Base-by-base conservation (phyloP, 805 yeast species). In the Metschnikowia matae region DNA sequence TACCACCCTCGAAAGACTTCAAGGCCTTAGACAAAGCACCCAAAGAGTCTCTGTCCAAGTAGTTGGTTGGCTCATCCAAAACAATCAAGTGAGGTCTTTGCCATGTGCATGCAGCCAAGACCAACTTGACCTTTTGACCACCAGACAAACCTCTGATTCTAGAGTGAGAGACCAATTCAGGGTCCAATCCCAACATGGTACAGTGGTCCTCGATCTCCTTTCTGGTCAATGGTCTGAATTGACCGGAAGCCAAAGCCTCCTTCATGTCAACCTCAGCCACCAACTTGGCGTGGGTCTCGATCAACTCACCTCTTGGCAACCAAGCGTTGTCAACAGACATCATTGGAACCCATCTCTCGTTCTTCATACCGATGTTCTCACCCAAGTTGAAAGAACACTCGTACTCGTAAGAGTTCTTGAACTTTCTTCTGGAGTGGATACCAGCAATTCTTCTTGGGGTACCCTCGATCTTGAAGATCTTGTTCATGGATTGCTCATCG, bases 191-290 rank as follows among this genome's bases (percentile, higher is more conserved):
- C 79, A 94, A 82, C 92, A 90, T 87, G 65, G 91, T 83, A 83
- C 99, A 94, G 82, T 94, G 99, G 70, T 84, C 86, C 86, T 94
- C 99, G 70, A 94, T 94, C 82, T 94, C 99, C 85, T 94, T 94
- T 87, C 99, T 91, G 78, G 98, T 94, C 77, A 94, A 87, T 57
- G 99, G 94, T 81, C 99, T 90, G 96, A 94, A 94, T 84, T 94
- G 99, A 83, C 99, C 99, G 67, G 98, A 92, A 72, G 98, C 98
- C 74, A 94, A 85, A 77, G 99, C 99, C 83, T 92, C 99, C 87
- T 94, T 94, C 99, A 94, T 92, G 79, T 95, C 99, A 74, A 94
- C 98, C 84, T 95, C 99, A 75, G 98, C 97, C 78, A 95, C 97
- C 85, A 91, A 75, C 90, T 94, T 94, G 73, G 97, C 79, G 84